Conservation (phyloP, 2,329 filamentous ascomycete genomes). For the Alternaria novae-zelandiae region DNA sequence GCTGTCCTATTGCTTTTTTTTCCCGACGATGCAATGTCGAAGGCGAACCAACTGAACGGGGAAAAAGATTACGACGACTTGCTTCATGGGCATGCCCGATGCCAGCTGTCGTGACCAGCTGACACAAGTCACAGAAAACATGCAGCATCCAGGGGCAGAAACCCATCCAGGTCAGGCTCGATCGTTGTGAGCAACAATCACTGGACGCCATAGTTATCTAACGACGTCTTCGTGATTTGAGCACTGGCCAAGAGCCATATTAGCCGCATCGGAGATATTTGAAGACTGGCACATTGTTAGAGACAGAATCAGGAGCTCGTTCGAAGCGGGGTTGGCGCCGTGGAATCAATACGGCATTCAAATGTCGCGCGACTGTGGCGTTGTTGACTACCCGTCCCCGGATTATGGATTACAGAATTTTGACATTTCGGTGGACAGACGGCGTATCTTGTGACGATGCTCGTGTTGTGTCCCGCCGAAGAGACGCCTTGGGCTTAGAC, state of each 20-base stretch:
- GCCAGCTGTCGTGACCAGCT: conserved; percentile 38
- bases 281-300: conserved; percentile 13
- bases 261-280: conserved; percentile 10
- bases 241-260: conserved; percentile 23
- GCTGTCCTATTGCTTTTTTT: conserved; percentile 12
- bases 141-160: conserved; percentile 39
- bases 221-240: conserved; percentile 23
- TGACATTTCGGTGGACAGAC: conserved; percentile 27
- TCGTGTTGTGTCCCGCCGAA: conserved; percentile 33
- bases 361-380: conserved; percentile 47
- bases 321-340: conserved; percentile 21
- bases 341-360: conserved; percentile 37
- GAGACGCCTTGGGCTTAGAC: conserved; percentile 20
- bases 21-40: conserved; percentile 15
- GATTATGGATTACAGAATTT: conserved; percentile 26
- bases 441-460: conserved; percentile 35
- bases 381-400: conserved; percentile 32
- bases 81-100: conserved; percentile 24
- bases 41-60: conserved; percentile 17
- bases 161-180: conserved; percentile 3
- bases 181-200: conserved; percentile 4
- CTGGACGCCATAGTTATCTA: conserved; percentile 20
- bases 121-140: conserved; percentile 41
- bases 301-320: conserved; percentile 19
- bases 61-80: conserved; percentile 33